phyloP scores from a whole-genome alignment of 2,329 filamentous ascomycete genomes.

The Aureobasidium melanogenum region DNA sequence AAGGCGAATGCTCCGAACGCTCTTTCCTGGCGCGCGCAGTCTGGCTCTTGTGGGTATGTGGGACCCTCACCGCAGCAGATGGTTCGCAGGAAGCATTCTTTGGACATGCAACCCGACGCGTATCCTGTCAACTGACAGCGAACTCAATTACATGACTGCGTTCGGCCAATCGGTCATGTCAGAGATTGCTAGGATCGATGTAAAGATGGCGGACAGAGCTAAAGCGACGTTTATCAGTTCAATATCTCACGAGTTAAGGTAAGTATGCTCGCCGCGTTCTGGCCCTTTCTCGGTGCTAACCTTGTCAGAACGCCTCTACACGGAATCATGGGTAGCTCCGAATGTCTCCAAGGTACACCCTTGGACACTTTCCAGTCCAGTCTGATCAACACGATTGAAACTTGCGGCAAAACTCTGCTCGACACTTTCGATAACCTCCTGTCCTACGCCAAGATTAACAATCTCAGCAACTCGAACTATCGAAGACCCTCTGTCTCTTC shows the following conservation, averaged over 20 bases:
- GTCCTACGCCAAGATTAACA: slow-evolving; percentile 34
- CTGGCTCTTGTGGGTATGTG: slow-evolving; percentile 41
- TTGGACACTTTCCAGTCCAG: slow-evolving; percentile 32
- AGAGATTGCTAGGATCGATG: slow-evolving; percentile 30
- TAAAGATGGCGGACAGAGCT: slow-evolving; percentile 33
- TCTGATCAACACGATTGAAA: slow-evolving; percentile 34
- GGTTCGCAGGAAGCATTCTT: slow-evolving; percentile 19
- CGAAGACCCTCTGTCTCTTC: background rate
- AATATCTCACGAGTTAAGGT: slow-evolving; percentile 7
- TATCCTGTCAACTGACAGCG: slow-evolving; percentile 25
- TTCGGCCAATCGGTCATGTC: slow-evolving; percentile 33
- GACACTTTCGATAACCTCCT: slow-evolving; percentile 27
- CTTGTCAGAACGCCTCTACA: slow-evolving; percentile 21
- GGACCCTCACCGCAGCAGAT: slow-evolving; percentile 30
- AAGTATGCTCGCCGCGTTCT: background rate
- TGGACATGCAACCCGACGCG: slow-evolving; percentile 33
- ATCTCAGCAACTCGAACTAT: slow-evolving; percentile 14
- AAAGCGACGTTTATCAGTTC: slow-evolving; percentile 18
- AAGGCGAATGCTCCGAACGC: background rate
- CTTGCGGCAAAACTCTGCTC: slow-evolving; percentile 29
- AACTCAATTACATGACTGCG: slow-evolving; percentile 34
- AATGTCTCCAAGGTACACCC: slow-evolving; percentile 38
- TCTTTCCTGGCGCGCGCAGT: slow-evolving; percentile 35
- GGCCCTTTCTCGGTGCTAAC: background rate
- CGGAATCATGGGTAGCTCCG: slow-evolving; percentile 34